Percentiles rank a stretch among this genome's conserved stretches.
Conservation (phyloP, 345 rosid species). For the Salix arbutifolia region DNA sequence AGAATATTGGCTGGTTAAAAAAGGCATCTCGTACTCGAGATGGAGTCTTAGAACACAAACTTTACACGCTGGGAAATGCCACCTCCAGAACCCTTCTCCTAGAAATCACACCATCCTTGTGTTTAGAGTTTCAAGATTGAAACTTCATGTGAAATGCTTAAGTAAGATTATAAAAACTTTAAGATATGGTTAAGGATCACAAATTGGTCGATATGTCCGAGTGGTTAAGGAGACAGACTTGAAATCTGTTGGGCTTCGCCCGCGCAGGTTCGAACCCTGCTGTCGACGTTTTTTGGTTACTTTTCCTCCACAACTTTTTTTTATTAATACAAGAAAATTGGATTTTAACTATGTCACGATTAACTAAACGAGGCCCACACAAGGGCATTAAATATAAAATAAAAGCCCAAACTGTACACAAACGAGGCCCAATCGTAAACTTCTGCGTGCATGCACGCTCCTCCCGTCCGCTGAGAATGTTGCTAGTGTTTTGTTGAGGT, state of each 20-base stretch:
- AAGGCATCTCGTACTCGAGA: no score
- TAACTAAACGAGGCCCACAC: neutral
- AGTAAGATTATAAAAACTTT: no score
- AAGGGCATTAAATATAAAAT: neutral
- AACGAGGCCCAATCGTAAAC: neutral
- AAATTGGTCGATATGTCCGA: conserved; percentile 60
- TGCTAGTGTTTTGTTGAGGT: neutral
- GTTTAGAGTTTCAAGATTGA: no score
- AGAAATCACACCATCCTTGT: no score
- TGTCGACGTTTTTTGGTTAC: conserved; percentile 35
- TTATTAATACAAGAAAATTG: neutral
- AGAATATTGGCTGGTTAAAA: no score
- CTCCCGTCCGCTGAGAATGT: neutral
- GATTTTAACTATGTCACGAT: neutral
- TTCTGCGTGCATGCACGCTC: neutral
- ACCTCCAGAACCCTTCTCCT: no score
- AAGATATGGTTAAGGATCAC: accelerated
- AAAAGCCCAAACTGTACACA: no score
- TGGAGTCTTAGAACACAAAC: no score
- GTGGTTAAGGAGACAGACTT: conserved; percentile 99
- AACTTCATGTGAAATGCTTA: accelerated
- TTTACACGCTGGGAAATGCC: no score
- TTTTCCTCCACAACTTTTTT: no score
- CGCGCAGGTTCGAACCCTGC: conserved; percentile 99
- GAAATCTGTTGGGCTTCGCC: conserved; percentile 98